Conservation (phyloP, 306 rosid species). For the Vicia villosa region DNA sequence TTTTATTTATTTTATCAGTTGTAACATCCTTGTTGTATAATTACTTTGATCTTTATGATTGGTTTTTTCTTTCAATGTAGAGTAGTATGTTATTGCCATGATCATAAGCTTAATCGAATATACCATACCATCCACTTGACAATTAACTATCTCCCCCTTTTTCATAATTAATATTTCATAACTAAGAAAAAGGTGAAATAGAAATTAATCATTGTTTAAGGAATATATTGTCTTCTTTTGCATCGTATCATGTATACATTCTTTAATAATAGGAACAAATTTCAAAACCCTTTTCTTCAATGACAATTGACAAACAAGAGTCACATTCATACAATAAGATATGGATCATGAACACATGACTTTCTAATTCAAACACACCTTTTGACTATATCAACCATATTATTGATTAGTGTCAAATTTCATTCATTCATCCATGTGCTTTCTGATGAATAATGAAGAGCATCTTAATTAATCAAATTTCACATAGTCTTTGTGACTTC, state of each 20-base stretch:
- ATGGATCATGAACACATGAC: slow-evolving; percentile 15
- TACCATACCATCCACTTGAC: slow-evolving; percentile 29
- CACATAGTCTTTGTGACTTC: slow-evolving; percentile 14
- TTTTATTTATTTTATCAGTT: no score
- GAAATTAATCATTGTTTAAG: slow-evolving; percentile 32
- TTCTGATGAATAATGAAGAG: slow-evolving; percentile 34
- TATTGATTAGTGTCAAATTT: slow-evolving; percentile 33
- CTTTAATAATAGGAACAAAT: background rate
- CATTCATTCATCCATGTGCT: slow-evolving; percentile 42
- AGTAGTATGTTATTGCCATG: background rate
- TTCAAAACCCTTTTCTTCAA: slow-evolving; percentile 11
- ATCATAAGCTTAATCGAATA: slow-evolving; percentile 31
- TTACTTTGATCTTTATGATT: no score
- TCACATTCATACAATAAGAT: slow-evolving; percentile 37
- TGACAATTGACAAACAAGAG: slow-evolving; percentile 38
- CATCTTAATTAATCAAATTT: slow-evolving; percentile 37
- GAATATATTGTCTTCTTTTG: slow-evolving; percentile 34
- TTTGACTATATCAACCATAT: slow-evolving; percentile 42
- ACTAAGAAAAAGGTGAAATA: slow-evolving; percentile 4
- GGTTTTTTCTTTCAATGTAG: no score
- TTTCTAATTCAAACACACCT: slow-evolving; percentile 34
- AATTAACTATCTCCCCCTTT: slow-evolving; percentile 17
- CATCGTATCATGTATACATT: background rate
- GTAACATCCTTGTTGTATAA: no score
- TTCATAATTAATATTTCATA: slow-evolving; percentile 3